A percentile compares a stretch with the other conserved stretches of the same genome.
phyloP scores from a whole-genome alignment of 352 stramenopile genomes.

The Pseudoperonospora humuli region DNA sequence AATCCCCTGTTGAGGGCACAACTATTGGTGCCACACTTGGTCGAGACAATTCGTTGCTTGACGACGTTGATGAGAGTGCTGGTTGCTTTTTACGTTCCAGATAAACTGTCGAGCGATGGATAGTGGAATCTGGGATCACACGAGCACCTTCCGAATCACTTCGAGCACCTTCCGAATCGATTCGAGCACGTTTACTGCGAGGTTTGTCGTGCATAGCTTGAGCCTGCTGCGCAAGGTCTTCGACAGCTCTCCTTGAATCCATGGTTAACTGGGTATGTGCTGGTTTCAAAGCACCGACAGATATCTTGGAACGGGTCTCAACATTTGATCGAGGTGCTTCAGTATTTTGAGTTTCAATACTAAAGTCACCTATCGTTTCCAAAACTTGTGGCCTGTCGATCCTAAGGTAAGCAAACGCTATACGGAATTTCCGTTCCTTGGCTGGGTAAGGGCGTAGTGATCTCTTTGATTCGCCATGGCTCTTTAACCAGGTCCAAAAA shows the following conservation, averaged over 20 bases:
- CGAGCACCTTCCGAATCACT: neutral
- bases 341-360: neutral
- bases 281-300: slow-evolving; percentile 7
- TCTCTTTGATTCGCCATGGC: slow-evolving; percentile 15
- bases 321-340: neutral
- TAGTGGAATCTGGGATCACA: neutral
- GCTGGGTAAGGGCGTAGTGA: slow-evolving; percentile 9
- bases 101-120: neutral
- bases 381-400: slow-evolving; percentile 1
- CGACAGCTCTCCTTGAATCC: slow-evolving; percentile 4
- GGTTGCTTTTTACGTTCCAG: neutral
- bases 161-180: neutral
- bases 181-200: slow-evolving; percentile 13
- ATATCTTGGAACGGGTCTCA: slow-evolving; percentile 6
- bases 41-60: neutral
- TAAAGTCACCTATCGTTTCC: neutral
- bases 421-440: slow-evolving; percentile 17
- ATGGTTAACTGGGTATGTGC: slow-evolving; percentile 2
- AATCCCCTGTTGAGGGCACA: neutral
- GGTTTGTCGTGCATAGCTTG: neutral
- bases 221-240: neutral
- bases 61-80: neutral
- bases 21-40: neutral
- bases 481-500: slow-evolving; percentile 20
- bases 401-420: slow-evolving; percentile 18